Percentiles rank a stretch among this genome's conserved stretches.
Evolutionary conservation across 164 flowering plant genomes (phyloP).

Genomic region (Malania oleifera): DNA sequence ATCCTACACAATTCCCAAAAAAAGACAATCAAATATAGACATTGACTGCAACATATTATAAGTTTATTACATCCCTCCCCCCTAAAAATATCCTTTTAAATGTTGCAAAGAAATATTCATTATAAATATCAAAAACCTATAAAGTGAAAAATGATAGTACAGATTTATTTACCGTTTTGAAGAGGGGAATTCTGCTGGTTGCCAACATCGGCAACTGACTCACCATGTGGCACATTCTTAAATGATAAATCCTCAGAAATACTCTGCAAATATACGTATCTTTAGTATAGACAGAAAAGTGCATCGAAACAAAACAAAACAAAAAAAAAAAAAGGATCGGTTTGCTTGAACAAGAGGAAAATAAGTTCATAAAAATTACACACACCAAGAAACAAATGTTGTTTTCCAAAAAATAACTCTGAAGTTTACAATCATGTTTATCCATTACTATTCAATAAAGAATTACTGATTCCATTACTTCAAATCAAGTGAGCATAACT

Average conservation of each 20-base stretch:
- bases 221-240: background rate
- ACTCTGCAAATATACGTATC: background rate
- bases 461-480: too few species aligned
- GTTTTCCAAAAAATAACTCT: too few species aligned
- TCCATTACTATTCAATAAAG: too few species aligned
- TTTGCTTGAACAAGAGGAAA: background rate
- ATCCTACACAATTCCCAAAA: constrained; percentile 9
- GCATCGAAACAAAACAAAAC: background rate
- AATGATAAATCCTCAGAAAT: background rate
- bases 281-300: background rate
- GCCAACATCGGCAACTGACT: background rate
- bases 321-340: background rate
- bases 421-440: too few species aligned
- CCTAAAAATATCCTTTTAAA: too few species aligned
- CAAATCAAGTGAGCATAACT: too few species aligned
- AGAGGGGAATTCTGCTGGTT: background rate
- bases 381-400: too few species aligned
- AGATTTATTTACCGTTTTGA: background rate
- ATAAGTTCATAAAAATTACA: too few species aligned
- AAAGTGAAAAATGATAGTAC: background rate
- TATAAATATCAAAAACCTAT: background rate
- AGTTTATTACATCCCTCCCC: background rate
- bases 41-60: background rate
- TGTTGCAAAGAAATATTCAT: background rate
- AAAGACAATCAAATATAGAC: background rate